These are phyloP conservation scores for Candida michaelii DNA, from an alignment of 805 yeast genomes.

Conservation along the genomic window DNA sequence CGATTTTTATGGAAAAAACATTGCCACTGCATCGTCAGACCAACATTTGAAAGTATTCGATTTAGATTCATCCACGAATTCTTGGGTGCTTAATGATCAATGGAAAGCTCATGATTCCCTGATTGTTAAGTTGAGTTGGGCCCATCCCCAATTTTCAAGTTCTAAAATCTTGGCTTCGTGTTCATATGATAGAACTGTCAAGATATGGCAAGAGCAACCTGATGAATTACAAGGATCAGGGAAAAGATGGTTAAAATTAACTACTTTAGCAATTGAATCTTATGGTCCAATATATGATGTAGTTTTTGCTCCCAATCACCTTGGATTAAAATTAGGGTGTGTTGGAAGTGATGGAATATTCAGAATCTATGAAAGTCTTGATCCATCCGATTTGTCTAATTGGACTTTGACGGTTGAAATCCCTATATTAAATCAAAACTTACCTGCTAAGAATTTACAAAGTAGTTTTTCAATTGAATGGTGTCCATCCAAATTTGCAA, in stretches of 20 bases:
- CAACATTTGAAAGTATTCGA: constrained; percentile 91
- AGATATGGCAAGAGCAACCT: constrained; percentile 87
- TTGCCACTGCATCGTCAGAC: constrained; percentile 95
- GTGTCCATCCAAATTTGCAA: constrained; percentile 83
- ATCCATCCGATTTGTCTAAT: constrained; percentile 80
- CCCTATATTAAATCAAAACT: constrained; percentile 59
- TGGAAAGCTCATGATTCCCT: constrained; percentile 96
- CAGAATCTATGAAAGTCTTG: constrained; percentile 82
- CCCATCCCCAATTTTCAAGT: constrained; percentile 78
- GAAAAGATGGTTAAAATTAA: constrained; percentile 73
- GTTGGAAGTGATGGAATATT: constrained; percentile 88
- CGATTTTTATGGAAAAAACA: constrained; percentile 87
- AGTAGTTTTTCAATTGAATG: constrained; percentile 83
- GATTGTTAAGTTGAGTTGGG: constrained; percentile 83
- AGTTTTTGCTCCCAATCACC: constrained; percentile 82
- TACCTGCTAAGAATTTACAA: constrained; percentile 77
- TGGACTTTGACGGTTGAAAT: constrained; percentile 82
- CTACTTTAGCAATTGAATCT: constrained; percentile 75
- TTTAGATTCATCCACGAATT: constrained; percentile 59
- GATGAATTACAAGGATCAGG: constrained; percentile 79
- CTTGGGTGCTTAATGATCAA: constrained; percentile 82
- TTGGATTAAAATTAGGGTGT: constrained; percentile 79
- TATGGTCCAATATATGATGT: constrained; percentile 87
- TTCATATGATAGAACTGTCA: constrained; percentile 85
- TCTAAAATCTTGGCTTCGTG: constrained; percentile 86